Conservation (phyloP, 495 filamentous ascomycete genomes). For the Penicillium cataractarum region DNA sequence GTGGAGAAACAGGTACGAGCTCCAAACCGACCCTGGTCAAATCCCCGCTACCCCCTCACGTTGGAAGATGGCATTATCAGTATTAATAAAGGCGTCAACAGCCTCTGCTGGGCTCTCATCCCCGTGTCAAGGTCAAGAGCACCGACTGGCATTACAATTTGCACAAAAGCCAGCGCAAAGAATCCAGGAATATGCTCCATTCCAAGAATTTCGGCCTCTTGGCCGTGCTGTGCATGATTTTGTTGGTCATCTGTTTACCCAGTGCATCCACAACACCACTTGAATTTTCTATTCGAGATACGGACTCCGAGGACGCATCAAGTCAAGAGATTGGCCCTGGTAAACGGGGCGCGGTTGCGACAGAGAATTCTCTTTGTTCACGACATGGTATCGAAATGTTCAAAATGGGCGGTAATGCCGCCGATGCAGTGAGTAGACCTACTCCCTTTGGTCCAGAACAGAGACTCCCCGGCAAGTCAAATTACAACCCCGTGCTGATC, state of each 20-base stretch:
- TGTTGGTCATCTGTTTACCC: slow-evolving; percentile 32
- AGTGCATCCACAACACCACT: slow-evolving; percentile 29
- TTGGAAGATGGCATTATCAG: background rate
- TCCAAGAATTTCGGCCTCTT: slow-evolving; percentile 23
- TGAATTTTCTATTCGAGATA: slow-evolving; percentile 15
- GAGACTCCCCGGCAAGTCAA: background rate
- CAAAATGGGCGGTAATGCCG: slow-evolving; percentile 70
- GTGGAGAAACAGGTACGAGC: slow-evolving; percentile 42
- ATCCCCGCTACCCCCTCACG: slow-evolving; percentile 7
- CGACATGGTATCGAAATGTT: slow-evolving; percentile 74
- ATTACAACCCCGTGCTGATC: background rate
- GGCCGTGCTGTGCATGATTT: slow-evolving; percentile 23
- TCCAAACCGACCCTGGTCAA: slow-evolving; percentile 6
- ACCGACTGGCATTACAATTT: background rate
- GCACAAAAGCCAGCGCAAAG: slow-evolving; percentile 4
- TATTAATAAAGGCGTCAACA: slow-evolving; percentile 1
- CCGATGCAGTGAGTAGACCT: slow-evolving; percentile 66
- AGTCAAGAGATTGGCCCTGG: slow-evolving; percentile 30
- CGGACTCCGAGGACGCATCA: background rate
- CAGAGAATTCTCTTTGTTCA: slow-evolving; percentile 76
- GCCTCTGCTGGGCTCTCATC: slow-evolving; percentile 6
- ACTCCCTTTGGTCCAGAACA: background rate
- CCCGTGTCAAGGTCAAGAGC: background rate
- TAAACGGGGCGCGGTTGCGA: slow-evolving; percentile 74
- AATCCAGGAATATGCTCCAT: slow-evolving; percentile 17